A percentile compares a stretch with the other conserved stretches of the same genome.
These are phyloP conservation scores for Plantago elongata DNA, from an alignment of 257 asterid genomes.

Conservation along the genomic window DNA sequence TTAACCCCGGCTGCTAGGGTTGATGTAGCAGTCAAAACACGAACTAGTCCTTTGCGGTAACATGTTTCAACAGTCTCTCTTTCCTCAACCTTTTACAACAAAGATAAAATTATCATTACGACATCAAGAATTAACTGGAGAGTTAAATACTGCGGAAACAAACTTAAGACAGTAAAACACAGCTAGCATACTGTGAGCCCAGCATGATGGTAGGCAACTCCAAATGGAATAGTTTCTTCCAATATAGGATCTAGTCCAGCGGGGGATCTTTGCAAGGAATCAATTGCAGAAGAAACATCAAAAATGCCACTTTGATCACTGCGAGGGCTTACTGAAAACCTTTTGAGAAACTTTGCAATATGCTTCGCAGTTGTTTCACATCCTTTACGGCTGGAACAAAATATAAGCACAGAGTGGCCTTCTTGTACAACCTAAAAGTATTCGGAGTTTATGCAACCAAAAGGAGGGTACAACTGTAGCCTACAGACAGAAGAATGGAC, in stretches of 20 bases:
- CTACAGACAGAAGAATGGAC: constrained; percentile 14
- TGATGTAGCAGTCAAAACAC: constrained; percentile 99
- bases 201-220: constrained; percentile 99
- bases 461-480: constrained; percentile 16
- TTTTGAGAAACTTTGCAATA: constrained; percentile 74
- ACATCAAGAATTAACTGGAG: constrained; percentile 14
- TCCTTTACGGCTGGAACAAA: constrained; percentile 96
- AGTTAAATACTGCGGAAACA: constrained; percentile 13
- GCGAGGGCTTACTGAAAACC: constrained; percentile 42
- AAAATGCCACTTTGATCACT: constrained; percentile 39
- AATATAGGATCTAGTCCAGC: constrained; percentile 89
- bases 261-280: constrained; percentile 82
- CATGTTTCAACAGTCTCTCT: constrained; percentile 95
- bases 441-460: constrained; percentile 20
- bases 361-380: constrained; percentile 97
- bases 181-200: constrained; percentile 72
- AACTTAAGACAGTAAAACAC: constrained; percentile 22
- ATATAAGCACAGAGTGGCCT: constrained; percentile 92
- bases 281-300: constrained; percentile 69
- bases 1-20: constrained; percentile 99
- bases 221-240: constrained; percentile 89
- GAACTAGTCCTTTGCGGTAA: constrained; percentile 95
- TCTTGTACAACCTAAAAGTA: constrained; percentile 83
- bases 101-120: constrained; percentile 21
- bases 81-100: constrained; percentile 73